phyloP scores from a whole-genome alignment of 768 basidiomycete genomes.

The Mycena filopes region DNA sequence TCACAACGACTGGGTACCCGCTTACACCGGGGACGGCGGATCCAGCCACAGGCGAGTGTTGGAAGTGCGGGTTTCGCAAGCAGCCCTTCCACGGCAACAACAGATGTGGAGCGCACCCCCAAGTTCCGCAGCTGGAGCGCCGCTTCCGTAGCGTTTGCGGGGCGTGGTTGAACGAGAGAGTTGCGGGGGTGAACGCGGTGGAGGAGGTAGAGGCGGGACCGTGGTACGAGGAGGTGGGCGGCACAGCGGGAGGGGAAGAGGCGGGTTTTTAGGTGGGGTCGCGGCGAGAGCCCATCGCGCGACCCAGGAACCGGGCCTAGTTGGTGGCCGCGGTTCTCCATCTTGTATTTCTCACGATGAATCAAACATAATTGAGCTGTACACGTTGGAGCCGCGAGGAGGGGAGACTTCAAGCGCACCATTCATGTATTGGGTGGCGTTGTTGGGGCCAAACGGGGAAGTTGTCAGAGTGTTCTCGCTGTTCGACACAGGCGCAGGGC shows the following conservation, averaged over 20 bases:
- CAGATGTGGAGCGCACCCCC: background rate
- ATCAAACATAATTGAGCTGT: conserved; percentile 7
- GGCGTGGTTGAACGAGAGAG: background rate
- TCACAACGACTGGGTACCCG: conserved; percentile 11
- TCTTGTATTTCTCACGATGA: background rate
- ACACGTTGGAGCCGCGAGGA: conserved; percentile 18
- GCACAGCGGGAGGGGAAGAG: background rate
- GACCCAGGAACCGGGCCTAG: conserved; percentile 12
- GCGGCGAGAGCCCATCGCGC: conserved; percentile 32
- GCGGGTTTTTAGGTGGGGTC: conserved; percentile 36
- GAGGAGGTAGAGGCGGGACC: background rate
- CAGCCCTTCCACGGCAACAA: background rate
- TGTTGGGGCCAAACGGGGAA: conserved; percentile 35
- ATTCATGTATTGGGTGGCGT: conserved; percentile 35
- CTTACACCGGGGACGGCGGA: conserved; percentile 2
- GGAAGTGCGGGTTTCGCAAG: background rate
- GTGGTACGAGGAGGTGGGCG: background rate
- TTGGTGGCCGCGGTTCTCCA: conserved; percentile 20
- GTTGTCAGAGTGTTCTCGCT: background rate
- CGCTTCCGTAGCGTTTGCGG: background rate
- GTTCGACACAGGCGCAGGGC: conserved; percentile 41
- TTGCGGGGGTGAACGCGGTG: background rate
- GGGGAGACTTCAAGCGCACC: conserved; percentile 17
- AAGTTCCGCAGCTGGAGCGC: background rate
- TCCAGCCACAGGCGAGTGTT: conserved; percentile 14